Base-by-base conservation (phyloP, 208 protist genomes). In the Vickermania spadyakhi region DNA sequence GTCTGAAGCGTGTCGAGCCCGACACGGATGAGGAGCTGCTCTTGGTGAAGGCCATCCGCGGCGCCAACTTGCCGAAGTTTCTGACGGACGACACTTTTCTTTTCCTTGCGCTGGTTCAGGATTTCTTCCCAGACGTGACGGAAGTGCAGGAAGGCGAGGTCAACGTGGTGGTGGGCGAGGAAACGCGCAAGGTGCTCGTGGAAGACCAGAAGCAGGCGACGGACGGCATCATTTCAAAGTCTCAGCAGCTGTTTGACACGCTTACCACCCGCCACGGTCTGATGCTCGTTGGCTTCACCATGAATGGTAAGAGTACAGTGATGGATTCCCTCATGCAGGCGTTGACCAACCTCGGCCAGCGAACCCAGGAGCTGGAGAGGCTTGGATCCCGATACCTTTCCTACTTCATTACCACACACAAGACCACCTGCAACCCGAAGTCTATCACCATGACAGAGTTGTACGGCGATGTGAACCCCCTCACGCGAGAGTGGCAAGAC, bases 401-500 rank as follows among this genome's bases (percentile, higher is more conserved):
- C 14, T 83, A 84, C 66, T 89, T 90, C 70, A 81, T 81, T 28
- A 52, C 57, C 28, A 86, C 94, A 0, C 50, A 75, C 31, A 58
- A 73, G 52, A 72, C 76, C 51, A 60, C 76, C 53, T 73, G 88
- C 66, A 98, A 98, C 71, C 94, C 96, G 29, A 98, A 98, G 79
- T 86, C 94, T 4, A 91, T 98, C 73, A 93, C 94, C 27, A 93
- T 96, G 80, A 96, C 84, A 42, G 91, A 98, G 64, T 81, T 99
- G 2, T 99, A 98, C 74, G 97, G 97, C 49, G 73, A 86, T 50
- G 96, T 98, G 27, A 97, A 98, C 72, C 77, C 79, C 3, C 72
- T 97, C 25, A 97, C 95, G 4, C 82, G 96, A 26, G 97, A 99
- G 80, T 98, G 96, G 94, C 83, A 91, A 52, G 94, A 98, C 62